Percentiles rank a stretch among this genome's conserved stretches.
phyloP scores from a whole-genome alignment of 2,329 filamentous ascomycete species.

The Trichophyton equinum region DNA sequence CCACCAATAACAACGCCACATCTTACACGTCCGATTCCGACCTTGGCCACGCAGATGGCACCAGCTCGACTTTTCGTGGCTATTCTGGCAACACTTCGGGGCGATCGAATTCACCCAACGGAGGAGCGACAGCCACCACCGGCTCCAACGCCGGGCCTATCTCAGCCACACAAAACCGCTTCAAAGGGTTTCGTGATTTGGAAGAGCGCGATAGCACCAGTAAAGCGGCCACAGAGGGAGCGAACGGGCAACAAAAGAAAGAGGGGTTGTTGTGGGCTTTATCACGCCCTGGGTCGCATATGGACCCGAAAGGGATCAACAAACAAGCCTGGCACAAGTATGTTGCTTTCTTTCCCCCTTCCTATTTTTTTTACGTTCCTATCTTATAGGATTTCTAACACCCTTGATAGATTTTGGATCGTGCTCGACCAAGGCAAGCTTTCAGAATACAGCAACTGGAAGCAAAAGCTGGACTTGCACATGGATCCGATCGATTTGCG shows the following conservation, averaged over 20 bases:
- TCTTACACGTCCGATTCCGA: conserved; percentile 52
- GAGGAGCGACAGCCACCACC: conserved; percentile 6
- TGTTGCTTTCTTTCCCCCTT: conserved; percentile 21
- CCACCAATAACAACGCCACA: conserved; percentile 30
- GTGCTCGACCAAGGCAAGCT: conserved; percentile 92
- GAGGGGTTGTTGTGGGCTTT: conserved; percentile 92
- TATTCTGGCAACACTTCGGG: conserved; percentile 38
- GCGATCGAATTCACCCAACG: conserved; percentile 29
- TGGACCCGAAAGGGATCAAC: conserved; percentile 87
- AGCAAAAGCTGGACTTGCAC: conserved; percentile 88
- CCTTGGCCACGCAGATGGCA: conserved; percentile 60
- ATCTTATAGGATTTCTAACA: neutral
- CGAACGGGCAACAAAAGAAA: conserved; percentile 59
- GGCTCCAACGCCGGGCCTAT: conserved; percentile 17
- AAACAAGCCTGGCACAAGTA: conserved; percentile 99
- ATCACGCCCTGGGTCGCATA: conserved; percentile 83
- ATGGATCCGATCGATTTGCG: conserved; percentile 96
- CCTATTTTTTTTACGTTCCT: neutral
- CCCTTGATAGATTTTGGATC: conserved; percentile 71
- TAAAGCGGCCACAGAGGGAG: conserved; percentile 42
- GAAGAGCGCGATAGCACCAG: conserved; percentile 64
- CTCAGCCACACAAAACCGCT: conserved; percentile 42
- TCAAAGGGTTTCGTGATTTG: conserved; percentile 84
- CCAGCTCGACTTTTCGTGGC: conserved; percentile 52
- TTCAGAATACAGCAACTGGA: conserved; percentile 99